These are phyloP conservation scores for Neurospora sp. DNA, from an alignment of 495 filamentous ascomycete species.

Conservation along the genomic window DNA sequence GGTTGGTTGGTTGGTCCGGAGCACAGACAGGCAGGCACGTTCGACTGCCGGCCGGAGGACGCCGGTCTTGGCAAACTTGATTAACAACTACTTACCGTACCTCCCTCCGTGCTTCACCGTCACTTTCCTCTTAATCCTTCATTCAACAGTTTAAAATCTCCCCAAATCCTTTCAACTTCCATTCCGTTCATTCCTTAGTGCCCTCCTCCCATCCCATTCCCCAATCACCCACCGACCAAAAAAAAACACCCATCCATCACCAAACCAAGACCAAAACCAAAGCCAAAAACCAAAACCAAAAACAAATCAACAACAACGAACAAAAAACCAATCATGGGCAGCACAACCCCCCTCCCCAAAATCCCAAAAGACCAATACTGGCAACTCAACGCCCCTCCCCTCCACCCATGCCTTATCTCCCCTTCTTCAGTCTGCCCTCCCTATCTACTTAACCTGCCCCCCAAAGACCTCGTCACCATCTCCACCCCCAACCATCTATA, in stretches of 20 bases:
- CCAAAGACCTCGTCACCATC: constrained; percentile 52
- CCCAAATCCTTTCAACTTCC: neutral
- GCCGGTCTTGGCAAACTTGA: neutral
- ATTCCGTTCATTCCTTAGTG: no score
- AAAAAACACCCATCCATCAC: no score
- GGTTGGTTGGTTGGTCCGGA: neutral
- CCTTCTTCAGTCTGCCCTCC: constrained; percentile 59
- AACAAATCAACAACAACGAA: no score
- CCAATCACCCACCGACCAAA: no score
- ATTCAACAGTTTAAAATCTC: neutral
- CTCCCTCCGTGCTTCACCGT: neutral
- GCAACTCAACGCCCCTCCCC: constrained; percentile 62
- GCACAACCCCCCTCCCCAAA: no score
- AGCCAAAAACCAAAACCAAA: no score
- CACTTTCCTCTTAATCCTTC: neutral
- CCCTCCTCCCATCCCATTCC: no score
- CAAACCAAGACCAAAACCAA: no score
- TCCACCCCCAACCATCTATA: constrained; percentile 54
- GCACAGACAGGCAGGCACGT: neutral
- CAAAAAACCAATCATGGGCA: no score
- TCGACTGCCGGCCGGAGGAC: neutral
- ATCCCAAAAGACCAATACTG: constrained; percentile 33
- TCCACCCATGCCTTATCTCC: constrained; percentile 22
- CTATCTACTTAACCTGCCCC: constrained; percentile 47
- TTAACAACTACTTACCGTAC: neutral